Base-by-base conservation (phyloP, 176 grass and related monocot genomes). In the Oryza glumipatula region DNA sequence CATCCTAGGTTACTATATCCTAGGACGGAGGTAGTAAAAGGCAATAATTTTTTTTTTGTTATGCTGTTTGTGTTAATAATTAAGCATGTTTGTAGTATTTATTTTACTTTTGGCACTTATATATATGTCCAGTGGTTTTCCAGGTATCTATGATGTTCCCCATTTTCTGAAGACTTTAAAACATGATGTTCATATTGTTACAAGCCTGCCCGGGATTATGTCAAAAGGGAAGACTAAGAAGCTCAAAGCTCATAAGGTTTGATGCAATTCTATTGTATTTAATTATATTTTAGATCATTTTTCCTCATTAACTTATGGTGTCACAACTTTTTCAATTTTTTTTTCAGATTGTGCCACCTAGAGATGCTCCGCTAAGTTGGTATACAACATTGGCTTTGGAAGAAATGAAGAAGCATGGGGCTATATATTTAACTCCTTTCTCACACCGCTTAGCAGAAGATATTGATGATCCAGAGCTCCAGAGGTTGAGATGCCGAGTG, bases 111-210 rank as follows among this genome's bases (percentile, higher is more conserved):
- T 80, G 54, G 11, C 38, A 77, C 88, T 89, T 76, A 52, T 71
- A 56, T 71, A 81, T 86, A 82, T 47, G 83, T 65, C 83, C 89
- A 95, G 96, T 85, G 93, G 93, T 68, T 98, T 98, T 82, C 80
- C 92, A 95, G 96, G 93, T 92, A 94, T 98, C 39, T 98, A 98
- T 92, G 96, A 98, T 94, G 96, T 98, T 85, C 80, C 90, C 14
- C 96, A 95, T 86, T 95, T 98, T 46, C 82, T 98, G 33, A 91
- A 93, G 80, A 88, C 89, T 78, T 82, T 98, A 64, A 93, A 92
- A 80, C 90, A 92, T 87, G 96, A 98, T 81, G 69, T 98, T 73
- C 87, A 0, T 76, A 89, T 98, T 82, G 87, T 95, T 83, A 86
- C 82, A 77, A 87, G 85, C 35, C 30, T 98, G 77, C 96, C 96